Conservation (phyloP, 306 rosid species). For the Abrus precatorius region DNA sequence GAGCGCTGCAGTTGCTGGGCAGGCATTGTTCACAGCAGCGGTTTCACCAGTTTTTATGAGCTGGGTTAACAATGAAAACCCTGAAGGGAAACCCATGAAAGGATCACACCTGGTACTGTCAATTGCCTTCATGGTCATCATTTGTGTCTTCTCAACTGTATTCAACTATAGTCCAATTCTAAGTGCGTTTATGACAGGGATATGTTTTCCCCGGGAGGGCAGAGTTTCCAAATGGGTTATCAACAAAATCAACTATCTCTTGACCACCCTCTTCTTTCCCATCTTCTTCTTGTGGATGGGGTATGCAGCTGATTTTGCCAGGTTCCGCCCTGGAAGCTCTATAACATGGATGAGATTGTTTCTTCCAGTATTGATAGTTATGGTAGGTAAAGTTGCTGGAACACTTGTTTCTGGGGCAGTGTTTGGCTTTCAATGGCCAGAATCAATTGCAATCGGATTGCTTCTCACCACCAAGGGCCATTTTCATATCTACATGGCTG, state of each 20-base stretch:
- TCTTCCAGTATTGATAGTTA: slow-evolving; percentile 53
- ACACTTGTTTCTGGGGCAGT: slow-evolving; percentile 69
- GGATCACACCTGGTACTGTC: slow-evolving; percentile 86
- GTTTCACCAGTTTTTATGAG: slow-evolving; percentile 77
- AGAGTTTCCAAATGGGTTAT: slow-evolving; percentile 88
- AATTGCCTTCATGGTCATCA: slow-evolving; percentile 78
- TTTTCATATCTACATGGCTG: slow-evolving; percentile 85
- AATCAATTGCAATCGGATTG: slow-evolving; percentile 85
- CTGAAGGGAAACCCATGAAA: slow-evolving; percentile 91
- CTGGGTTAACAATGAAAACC: slow-evolving; percentile 95
- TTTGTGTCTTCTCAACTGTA: slow-evolving; percentile 64
- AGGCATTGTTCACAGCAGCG: slow-evolving; percentile 60
- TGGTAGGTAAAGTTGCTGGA: slow-evolving; percentile 74
- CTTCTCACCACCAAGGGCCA: slow-evolving; percentile 90
- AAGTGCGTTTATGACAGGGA: slow-evolving; percentile 88
- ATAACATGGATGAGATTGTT: slow-evolving; percentile 68
- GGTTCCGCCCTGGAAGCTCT: slow-evolving; percentile 44
- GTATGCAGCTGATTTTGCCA: slow-evolving; percentile 61
- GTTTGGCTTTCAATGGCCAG: slow-evolving; percentile 89
- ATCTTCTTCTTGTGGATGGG: slow-evolving; percentile 98
- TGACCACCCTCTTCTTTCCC: slow-evolving; percentile 74
- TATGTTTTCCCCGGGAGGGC: slow-evolving; percentile 83
- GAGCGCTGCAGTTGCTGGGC: slow-evolving; percentile 55
- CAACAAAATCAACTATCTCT: slow-evolving; percentile 74
- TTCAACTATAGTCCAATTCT: slow-evolving; percentile 74